Base-by-base conservation (phyloP, 2,329 filamentous ascomycete species). In the Venturia pyrina region DNA sequence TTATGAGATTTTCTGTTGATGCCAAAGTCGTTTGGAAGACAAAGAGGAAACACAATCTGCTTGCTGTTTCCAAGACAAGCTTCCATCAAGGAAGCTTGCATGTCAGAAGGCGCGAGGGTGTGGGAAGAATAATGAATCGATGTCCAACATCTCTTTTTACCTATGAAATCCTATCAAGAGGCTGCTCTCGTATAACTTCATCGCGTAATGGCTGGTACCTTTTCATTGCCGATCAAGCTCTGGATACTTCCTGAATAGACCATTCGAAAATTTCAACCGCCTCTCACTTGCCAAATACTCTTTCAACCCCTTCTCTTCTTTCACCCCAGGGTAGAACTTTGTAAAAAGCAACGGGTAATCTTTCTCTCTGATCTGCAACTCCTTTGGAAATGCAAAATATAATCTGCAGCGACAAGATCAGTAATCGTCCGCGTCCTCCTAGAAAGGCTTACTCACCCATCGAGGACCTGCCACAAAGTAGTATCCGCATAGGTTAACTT, bases 231-330 rank as follows among this genome's bases (percentile, higher is more conserved):
- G 73, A 67, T 93, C 89, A 63, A 93, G 75, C 78, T 93, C 89
- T 2, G 85, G 82, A 71, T 93, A 93, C 71, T 89, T 79, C 44
- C 90, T 81, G 73, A 86, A 93, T 56, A 93, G 82, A 0, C 89
- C 89, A 68, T 81, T 75, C 0, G 79, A 78, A 72, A 90, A 93
- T 63, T 80, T 75, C 71, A 82, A 73, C 50, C 89, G 80, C 68
- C 87, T 82, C 3, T 85, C 80, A 74, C 89, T 92, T 24, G 75
- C 81, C 63, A 93, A 75, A 72, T 93, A 93, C 56, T 79, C 82
- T 76, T 87, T 87, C 70, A 93, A 82, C 50, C 81, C 85, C 21
- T 84, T 84, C 44, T 86, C 78, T 66, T 82, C 80, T 75, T 85
- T 84, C 19, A 93, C 82, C 1, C 82, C 82, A 0, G 84, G 80